Evolutionary conservation across 2,329 filamentous ascomycete species (phyloP).

Genomic region (Hymenoscyphus albidus): DNA sequence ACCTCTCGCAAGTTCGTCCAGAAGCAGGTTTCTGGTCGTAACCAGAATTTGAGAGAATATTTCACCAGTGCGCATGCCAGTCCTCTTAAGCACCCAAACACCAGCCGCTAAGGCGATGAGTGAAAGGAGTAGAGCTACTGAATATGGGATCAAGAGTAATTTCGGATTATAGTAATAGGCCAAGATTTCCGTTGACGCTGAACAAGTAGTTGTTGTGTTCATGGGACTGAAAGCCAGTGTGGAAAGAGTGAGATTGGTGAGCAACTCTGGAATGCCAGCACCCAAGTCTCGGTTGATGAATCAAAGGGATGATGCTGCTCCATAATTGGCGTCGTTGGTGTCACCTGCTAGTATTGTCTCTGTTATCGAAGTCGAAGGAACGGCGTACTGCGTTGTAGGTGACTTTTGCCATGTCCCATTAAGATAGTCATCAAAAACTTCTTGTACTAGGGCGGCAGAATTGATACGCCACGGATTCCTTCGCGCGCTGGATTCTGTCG

Average conservation of each 20-base stretch:
- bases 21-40: neutral
- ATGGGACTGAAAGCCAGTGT: conserved; percentile 3
- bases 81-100: conserved; percentile 3
- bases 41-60: conserved; percentile 6
- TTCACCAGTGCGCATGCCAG: conserved; percentile 3
- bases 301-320: neutral
- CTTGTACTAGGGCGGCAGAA: neutral
- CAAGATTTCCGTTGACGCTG: neutral
- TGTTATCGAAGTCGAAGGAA: neutral
- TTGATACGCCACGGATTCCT: neutral
- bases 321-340: neutral
- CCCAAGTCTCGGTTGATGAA: neutral
- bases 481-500: neutral
- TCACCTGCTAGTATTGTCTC: conserved; percentile 3
- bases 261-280: neutral
- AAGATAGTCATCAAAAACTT: neutral
- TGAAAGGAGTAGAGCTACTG: neutral
- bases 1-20: conserved; percentile 1
- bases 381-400: neutral
- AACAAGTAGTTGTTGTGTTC: neutral
- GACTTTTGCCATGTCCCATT: neutral
- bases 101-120: neutral
- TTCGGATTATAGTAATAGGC: conserved; percentile 5
- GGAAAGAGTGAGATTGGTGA: conserved; percentile 3
- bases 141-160: conserved; percentile 1